Evolutionary conservation across 2,329 filamentous ascomycete species (phyloP), one percentile per base, ranked within the genome.

Genomic region (Aspergillus texensis): DNA sequence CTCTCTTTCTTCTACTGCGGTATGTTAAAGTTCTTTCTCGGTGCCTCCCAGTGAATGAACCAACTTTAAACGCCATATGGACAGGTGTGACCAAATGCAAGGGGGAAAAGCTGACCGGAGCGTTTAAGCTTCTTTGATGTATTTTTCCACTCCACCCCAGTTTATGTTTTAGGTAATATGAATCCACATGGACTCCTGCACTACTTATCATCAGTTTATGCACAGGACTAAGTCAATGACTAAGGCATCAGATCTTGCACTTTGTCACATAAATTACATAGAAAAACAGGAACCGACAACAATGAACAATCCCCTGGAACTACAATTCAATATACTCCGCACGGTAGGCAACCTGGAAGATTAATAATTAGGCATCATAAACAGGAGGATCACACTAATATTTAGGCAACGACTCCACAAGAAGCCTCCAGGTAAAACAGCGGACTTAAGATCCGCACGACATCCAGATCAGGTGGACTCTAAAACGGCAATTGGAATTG

Each of bases 71-170:
- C 30, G 3, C 24, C 24, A 30, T 50, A n/a, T 48, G 21, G 21
- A 24, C 4, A 26, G 43, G 45, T 26, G 26, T 28, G 6, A 50
- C 24, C 5, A 19, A n/a, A 6, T 54, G 50, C 50, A 36, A 36
- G 52, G 52, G 52, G 52, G 19, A 21, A n/a, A 28, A 54, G 26
- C 46, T 28, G 26, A 50, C 24, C 6, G 16, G 36, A 41, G 34
- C 50, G 56, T 60, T 61, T 61, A 61, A 61, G 58, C 58, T 61
- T 61, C 48, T 61, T 61, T 61, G 50, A 55, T 61, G 52, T 55
- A 39, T 62, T 58, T 52, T 53, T 53, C 36, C 45, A 39, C 43
- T 58, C 54, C 60, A 53, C 54, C 30, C 50, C 19, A n/a, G 48
- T 55, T 41, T 45, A 19, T 54, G 1, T 32, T 36, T 54, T 54